Percentiles rank a stretch among this genome's conserved stretches.
phyloP scores from a whole-genome alignment of 345 rosid species.

The Syzygium aqueum region DNA sequence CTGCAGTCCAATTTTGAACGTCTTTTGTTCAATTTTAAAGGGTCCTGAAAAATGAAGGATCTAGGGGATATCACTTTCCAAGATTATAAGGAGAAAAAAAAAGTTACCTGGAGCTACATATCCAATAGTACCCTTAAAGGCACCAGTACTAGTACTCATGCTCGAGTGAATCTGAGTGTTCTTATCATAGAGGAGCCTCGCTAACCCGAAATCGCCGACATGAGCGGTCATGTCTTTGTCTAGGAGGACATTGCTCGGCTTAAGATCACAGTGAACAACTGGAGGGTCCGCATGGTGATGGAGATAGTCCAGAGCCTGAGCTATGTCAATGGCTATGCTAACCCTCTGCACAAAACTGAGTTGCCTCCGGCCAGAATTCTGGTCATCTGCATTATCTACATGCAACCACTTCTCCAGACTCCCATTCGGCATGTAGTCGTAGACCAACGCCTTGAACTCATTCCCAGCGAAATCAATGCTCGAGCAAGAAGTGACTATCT shows the following conservation, averaged over 20 bases:
- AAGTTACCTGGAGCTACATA: constrained; percentile 15
- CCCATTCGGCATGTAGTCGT: constrained; percentile 38
- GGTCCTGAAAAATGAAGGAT: background rate
- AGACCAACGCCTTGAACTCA: constrained; percentile 41
- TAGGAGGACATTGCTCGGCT: constrained; percentile 45
- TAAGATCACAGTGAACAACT: constrained; percentile 27
- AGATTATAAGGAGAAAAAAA: background rate
- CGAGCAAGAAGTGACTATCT: constrained; percentile 35
- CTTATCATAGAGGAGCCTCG: constrained; percentile 7
- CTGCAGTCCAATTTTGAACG: background rate
- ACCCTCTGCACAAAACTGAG: constrained; percentile 23
- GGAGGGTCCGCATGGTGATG: constrained; percentile 8
- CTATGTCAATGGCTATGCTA: constrained; percentile 20
- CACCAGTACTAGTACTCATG: constrained; percentile 11
- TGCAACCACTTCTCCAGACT: constrained; percentile 37
- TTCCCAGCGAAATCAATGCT: constrained; percentile 35
- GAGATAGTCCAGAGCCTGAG: constrained; percentile 19
- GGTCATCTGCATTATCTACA: background rate
- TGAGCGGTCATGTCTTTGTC: constrained; percentile 12
- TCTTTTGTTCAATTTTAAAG: background rate
- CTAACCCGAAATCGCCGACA: constrained; percentile 27
- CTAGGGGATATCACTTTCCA: background rate
- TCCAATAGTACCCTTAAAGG: constrained; percentile 15
- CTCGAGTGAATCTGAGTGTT: background rate
- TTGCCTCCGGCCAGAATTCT: background rate